Evolutionary conservation across 306 rosid species (phyloP), one percentile per base, ranked within the genome.

Genomic region (Cucumis cinereus): DNA sequence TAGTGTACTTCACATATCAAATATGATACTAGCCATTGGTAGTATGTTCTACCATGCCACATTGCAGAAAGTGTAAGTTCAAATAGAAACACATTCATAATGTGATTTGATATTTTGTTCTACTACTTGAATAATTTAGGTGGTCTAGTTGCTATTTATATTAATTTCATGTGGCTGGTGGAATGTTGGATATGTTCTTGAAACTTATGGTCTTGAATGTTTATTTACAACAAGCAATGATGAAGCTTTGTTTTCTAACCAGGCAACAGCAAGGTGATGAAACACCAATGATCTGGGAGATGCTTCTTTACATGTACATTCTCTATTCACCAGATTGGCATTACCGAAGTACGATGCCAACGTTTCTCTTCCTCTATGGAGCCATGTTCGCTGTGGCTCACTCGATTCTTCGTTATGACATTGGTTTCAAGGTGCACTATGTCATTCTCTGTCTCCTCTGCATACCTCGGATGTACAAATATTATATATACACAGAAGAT

Each of bases 201-300:
- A 68, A 41, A 22, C 8, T 4, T 68, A 7, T 43, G 38, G n/a
- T 69, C 13, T 45, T 23, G 56, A 68, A 14, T 68, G 36, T 22
- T 68, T 68, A 20, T 66, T 66, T 20, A 19, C 50, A 30, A 38
- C 73, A 22, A 67, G 22, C 10, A 43, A 40, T 23, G 54, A 41
- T 20, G 10, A 20, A 69, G 35, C 22, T 69, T 69, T 43, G 36
- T 69, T 69, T 69, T 24, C 7, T 69, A 69, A 69, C 52, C 86
- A 92, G 98, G 93, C 93, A 92, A 86, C 98, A 92, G 56, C 93
- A 92, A 80, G 83, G 98, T 0, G 96, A 90, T 53, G 98, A 92
- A 85, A 90, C 93, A 75, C 98, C 96, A 2, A 88, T 92, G 98
- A 88, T 92, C 54, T 92, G 96, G 98, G 98, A 92, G 84, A 86